Evolutionary conservation across 1,139 yeast species (phyloP), one percentile per base, ranked within the genome.

Genomic region (Geotrichum carabidarum): DNA sequence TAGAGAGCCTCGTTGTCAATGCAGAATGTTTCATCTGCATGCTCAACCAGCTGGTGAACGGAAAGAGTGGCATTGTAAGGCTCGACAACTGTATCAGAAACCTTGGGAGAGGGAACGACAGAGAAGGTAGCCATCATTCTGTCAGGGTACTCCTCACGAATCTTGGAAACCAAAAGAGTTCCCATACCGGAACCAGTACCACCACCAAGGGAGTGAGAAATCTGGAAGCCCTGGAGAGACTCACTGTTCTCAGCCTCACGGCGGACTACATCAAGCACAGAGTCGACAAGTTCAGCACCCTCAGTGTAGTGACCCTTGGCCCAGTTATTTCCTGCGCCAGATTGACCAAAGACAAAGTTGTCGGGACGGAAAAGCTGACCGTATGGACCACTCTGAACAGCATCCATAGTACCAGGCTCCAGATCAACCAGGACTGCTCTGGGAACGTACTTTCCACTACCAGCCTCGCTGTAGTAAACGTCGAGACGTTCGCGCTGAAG

Each of bases 161-260:
- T 84, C 68, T 83, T 84, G 57, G 89, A 81, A 64, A 87, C 81
- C 67, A 87, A 78, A 63, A 88, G 74, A 46, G 96, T 87, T 68
- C 96, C 96, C 91, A 89, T 84, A 74, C 96, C 96, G 37, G 95
- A 87, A 68, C 96, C 96, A 54, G 96, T 89, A 77, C 96, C 96
- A 74, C 96, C 96, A 73, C 96, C 96, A 60, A 89, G 79, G 44
- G 96, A 89, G 72, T 89, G 96, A 54, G 96, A 82, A 68, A 89
- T 84, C 75, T 88, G 96, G 81, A 89, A 89, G 64, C 96, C 96
- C 75, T 89, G 96, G 65, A 89, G 79, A 59, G 95, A 84, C 71
- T 89, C 96, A 72, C 95, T 83, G 44, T 86, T 86, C 76, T 89
- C 96, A 36, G 95, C 96, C 74, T 89, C 96, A 72, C 96, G 85